Base-by-base conservation (phyloP, 768 basidiomycete genomes). In the Amanita inopinata region DNA sequence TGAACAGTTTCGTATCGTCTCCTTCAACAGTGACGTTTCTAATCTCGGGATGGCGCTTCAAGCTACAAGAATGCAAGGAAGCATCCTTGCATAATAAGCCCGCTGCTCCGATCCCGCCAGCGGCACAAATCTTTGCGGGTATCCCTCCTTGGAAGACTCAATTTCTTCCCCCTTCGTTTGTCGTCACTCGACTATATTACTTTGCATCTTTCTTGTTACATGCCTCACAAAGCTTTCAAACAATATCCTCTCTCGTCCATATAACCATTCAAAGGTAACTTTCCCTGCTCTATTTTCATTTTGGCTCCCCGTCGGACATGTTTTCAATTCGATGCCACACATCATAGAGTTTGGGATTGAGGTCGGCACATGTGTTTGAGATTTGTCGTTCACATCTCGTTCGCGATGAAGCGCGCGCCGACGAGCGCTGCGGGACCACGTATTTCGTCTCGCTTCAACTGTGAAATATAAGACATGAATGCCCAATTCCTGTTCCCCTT, bases 211-310 rank as follows among this genome's bases (percentile, higher is more conserved):
- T 11, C 11, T 39, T 7, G 12, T 30, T 19, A 44, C 43, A 37
- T 44, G 35, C 8, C 19, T 44, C 18, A 28, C 25, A 48, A 89
- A 81, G 30, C 80, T 75, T 52, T 85, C 82, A 34, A 82, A 80
- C 39, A 82, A 35, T 0, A 48, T 49, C 32, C 80, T 55, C 20
- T 86, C 76, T 19, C 45, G 54, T 0, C 87, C 87, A 38, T 62
- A 63, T 15, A 78, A 53, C 86, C 87, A 88, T 24, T 73, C 66
- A 47, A 74, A 76, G 40, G 71, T 63, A 32, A 83, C 33, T 19
- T 41, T 23, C 42, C 41, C 44, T 46, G 31, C 43, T 53, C 8
- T 31, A 39, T 30, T 19, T 47, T 39, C 35, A 45, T 47, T 48
- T 56, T 31, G 51, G 50, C 20, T 53, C 65, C 31, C 52, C 57